Evolutionary conservation across 2,329 filamentous ascomycete genomes (phyloP), one percentile per base, ranked within the genome.

Genomic region (Neofusicoccum laricinum): DNA sequence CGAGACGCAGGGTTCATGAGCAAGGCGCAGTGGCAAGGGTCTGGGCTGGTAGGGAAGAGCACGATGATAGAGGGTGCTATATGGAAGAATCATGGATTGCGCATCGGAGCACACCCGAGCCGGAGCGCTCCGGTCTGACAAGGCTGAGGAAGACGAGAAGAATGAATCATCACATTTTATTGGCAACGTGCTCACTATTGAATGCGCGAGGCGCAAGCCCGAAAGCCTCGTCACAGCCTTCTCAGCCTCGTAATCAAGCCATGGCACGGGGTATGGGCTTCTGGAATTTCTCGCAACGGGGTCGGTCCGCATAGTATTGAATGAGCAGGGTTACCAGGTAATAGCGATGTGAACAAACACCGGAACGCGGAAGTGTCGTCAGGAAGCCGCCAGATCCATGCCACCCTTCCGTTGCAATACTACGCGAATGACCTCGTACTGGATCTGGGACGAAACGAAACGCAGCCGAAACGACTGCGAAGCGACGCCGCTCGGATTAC

Each of bases 201-300:
- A n/a, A 59, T 34, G 41, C 40, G 55, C 21, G 40, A 46, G 55
- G 55, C 55, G 55, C 55, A 59, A 59, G 49, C 49, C 49, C 49
- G 5, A 32, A 53, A 53, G 55, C 55, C 55, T 34, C 41, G 55
- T 43, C 55, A 59, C 55, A 46, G 55, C 55, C 41, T 21, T 36
- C 30, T 59, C 30, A 46, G 55, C 38, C 51, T 32, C 38, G 51
- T 19, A 57, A 32, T 57, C 55, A 46, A 59, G 55, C 55, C 55
- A 46, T 36, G 40, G 55, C 55, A 59, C 12, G 30, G 55, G 41
- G n/a, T 45, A 32, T 12, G 8, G 40, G 25, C 55, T 36, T 45
- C 30, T 59, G 25, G 25, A 46, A 45, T 1, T 21, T 36, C 40
- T 59, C 41, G 41, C 41, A 40, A 43, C 21, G 53, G 17, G 19